Evolutionary conservation across 768 basidiomycete genomes (phyloP), one percentile per base, ranked within the genome.

Genomic region (Termitomyces sp.): DNA sequence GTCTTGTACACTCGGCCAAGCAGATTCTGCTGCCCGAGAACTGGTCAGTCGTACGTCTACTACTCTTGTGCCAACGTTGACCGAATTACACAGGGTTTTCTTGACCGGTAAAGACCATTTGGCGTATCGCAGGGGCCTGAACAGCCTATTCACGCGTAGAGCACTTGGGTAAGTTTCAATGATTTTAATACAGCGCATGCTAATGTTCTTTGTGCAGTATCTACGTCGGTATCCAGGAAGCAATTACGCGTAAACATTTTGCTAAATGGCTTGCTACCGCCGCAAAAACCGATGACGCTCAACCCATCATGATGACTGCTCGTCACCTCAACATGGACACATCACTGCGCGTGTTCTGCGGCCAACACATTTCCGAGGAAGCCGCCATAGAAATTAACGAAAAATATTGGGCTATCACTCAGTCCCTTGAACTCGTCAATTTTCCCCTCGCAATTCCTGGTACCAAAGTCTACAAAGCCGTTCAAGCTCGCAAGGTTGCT

Each of bases 281-380:
- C 23, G 75, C 77, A 27, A 71, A 76, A 56, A 77, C 82, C 50
- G 62, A 81, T 14, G 73, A 79, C 9, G 70, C 81, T 12, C 74
- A 81, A 62, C 74, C 85, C 5, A 86, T 90, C 71, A 96, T 97
- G 95, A 86, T 88, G 86, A 82, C 79, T n/a, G 87, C 93, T 65
- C 91, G 97, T 59, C 84, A 89, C 66, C 77, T 97, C 61, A 98
- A 98, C 77, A 98, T 99, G 95, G 90, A 95, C 60, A 95, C 94
- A 5, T 98, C 95, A 2, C 86, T 99, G 37, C 85, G 87, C 53
- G 96, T 98, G 54, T 99, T 99, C 76, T 94, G 95, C 67, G 97
- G 97, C 17, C 74, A 78, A 59, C 92, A 98, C 72, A 88, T 98
- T 63, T 85, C 92, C 29, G 87, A 93, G 16, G 73, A 84, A 8